phyloP scores from a whole-genome alignment of 2,329 filamentous ascomycete species.

The Emergomyces africanus region DNA sequence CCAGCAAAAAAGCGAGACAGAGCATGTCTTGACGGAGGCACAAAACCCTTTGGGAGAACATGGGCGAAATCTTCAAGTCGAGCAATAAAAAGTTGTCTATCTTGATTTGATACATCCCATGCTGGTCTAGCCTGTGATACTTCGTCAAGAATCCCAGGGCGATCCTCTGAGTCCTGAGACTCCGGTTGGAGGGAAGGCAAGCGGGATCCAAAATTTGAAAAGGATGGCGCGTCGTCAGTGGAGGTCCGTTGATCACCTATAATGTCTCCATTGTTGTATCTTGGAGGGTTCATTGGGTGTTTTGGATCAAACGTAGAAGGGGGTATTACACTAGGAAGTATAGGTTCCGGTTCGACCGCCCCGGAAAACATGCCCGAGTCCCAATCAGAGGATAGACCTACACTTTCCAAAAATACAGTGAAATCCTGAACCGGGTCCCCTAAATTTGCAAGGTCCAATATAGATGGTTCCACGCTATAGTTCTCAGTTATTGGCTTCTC shows the following conservation, averaged over 20 bases:
- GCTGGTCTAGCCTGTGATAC: constrained; percentile 26
- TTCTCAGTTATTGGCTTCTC: constrained; percentile 30
- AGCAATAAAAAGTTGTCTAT: constrained; percentile 32
- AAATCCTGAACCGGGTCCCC: constrained; percentile 39
- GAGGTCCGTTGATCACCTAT: constrained; percentile 26
- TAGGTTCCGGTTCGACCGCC: constrained; percentile 26
- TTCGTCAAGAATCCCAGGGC: constrained; percentile 30
- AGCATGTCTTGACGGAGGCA: constrained; percentile 36
- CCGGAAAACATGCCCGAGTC: constrained; percentile 35
- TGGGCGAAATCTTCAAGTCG: constrained; percentile 35
- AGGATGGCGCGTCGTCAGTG: constrained; percentile 31
- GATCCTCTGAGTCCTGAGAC: constrained; percentile 32
- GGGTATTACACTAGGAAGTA: constrained; percentile 23
- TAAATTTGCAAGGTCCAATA: constrained; percentile 34
- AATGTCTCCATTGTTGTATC: constrained; percentile 29
- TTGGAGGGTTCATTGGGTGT: constrained; percentile 16
- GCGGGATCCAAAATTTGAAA: constrained; percentile 37
- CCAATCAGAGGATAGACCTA: constrained; percentile 38
- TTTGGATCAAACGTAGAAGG: constrained; percentile 26
- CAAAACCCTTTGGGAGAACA: constrained; percentile 34
- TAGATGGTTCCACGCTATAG: constrained; percentile 32
- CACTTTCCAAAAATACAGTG: constrained; percentile 36
- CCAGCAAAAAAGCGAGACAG: constrained; percentile 39
- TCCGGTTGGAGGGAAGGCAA: constrained; percentile 37
- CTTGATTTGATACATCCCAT: constrained; percentile 36